phyloP scores from a whole-genome alignment of 306 rosid species.

The Pyrus pyrifolia region DNA sequence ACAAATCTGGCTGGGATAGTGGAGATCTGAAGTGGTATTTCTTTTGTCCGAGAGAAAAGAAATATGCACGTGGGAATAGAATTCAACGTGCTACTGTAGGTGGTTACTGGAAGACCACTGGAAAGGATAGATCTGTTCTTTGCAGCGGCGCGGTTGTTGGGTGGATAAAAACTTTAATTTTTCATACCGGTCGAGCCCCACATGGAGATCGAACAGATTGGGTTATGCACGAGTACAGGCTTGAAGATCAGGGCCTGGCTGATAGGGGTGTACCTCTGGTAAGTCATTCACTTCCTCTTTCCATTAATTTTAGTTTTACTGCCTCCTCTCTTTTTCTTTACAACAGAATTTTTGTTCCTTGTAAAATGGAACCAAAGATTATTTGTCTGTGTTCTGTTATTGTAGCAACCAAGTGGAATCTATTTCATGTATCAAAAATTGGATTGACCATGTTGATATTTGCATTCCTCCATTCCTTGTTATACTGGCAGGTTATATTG shows the following conservation, averaged over 20 bases:
- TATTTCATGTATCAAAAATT: not conserved
- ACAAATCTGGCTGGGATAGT: slow-evolving; percentile 29
- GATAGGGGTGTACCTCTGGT: slow-evolving; percentile 42
- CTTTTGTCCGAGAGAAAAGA: slow-evolving; percentile 51
- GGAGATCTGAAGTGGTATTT: slow-evolving; percentile 72
- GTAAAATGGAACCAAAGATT: not conserved
- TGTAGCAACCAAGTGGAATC: not conserved
- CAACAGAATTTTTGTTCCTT: not conserved
- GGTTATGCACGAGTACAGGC: slow-evolving; percentile 84
- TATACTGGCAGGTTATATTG: not conserved
- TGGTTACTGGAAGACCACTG: slow-evolving; percentile 80
- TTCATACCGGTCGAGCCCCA: slow-evolving; percentile 50
- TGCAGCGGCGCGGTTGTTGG: slow-evolving; percentile 42
- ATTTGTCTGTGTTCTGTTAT: not conserved
- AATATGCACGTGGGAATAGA: slow-evolving; percentile 51
- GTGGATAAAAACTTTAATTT: slow-evolving; percentile 56
- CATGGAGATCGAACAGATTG: slow-evolving; percentile 66
- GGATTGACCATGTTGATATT: not conserved
- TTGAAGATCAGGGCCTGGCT: slow-evolving; percentile 34
- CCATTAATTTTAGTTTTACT: not conserved
- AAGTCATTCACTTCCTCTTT: not conserved
- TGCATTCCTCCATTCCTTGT: not conserved
- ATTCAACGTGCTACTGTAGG: slow-evolving; percentile 43
- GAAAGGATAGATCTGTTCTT: slow-evolving; percentile 41
- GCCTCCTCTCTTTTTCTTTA: not conserved